A percentile compares a stretch with the other conserved stretches of the same genome.
Conservation (phyloP, 176 grass and related monocot species). For the Carex cristatella region DNA sequence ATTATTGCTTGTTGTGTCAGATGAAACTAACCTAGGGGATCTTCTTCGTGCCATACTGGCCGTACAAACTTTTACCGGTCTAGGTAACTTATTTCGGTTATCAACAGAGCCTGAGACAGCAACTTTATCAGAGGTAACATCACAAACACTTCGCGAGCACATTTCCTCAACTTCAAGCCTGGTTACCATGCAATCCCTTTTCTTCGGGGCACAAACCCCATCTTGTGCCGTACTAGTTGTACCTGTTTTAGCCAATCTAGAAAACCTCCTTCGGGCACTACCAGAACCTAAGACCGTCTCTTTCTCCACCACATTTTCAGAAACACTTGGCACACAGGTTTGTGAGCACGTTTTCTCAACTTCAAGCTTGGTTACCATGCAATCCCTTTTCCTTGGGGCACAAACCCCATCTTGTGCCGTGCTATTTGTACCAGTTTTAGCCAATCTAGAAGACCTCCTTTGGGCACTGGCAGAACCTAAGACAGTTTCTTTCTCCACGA, state of each 20-base stretch:
- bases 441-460: slow-evolving; percentile 9
- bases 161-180: neutral
- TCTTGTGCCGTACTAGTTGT: neutral
- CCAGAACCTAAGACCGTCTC: neutral
- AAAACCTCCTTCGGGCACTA: neutral
- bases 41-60: neutral
- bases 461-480: neutral
- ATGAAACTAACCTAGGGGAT: slow-evolving; percentile 1
- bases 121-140: neutral
- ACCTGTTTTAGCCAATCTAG: neutral
- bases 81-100: neutral
- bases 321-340: neutral
- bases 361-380: neutral
- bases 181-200: neutral
- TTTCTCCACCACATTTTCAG: neutral
- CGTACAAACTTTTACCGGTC: neutral
- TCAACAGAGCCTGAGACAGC: neutral
- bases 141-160: neutral
- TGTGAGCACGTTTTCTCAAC: neutral
- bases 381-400: neutral
- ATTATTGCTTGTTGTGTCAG: neutral
- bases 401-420: neutral
- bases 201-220: neutral
- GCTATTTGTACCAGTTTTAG: neutral
- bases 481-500: neutral